Percentiles rank a stretch among this genome's conserved stretches.
phyloP scores from a whole-genome alignment of 495 filamentous ascomycete genomes.

The Penicillium flavigenum region DNA sequence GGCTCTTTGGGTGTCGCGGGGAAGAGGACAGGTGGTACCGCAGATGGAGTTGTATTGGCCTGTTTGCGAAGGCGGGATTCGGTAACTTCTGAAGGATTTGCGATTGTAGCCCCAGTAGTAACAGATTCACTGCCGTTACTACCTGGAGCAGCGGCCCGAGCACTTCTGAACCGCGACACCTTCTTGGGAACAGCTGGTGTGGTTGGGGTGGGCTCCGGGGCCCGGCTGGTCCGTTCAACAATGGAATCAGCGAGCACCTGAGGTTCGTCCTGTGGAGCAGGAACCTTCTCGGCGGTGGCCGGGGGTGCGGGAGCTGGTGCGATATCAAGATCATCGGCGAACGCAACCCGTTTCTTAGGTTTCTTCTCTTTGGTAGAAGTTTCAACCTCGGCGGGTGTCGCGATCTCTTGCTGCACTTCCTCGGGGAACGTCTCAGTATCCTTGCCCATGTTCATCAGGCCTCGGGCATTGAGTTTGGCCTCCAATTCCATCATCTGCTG shows the following conservation, averaged over 20 bases:
- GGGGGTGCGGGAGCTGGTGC: conserved; percentile 44
- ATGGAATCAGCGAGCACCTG: conserved; percentile 45
- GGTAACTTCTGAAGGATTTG: conserved; percentile 14
- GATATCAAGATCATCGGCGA: conserved; percentile 75
- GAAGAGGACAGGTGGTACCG: conserved; percentile 36
- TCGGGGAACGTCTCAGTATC: conserved; percentile 36
- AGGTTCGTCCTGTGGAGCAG: conserved; percentile 38
- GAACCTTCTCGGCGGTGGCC: conserved; percentile 27
- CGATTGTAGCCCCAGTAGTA: conserved; percentile 9
- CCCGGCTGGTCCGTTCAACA: conserved; percentile 43
- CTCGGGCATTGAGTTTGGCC: conserved; percentile 60
- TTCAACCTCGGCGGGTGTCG: conserved; percentile 24
- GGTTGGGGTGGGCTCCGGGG: conserved; percentile 15
- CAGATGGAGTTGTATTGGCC: conserved; percentile 21
- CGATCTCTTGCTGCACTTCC: conserved; percentile 33
- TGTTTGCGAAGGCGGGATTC: conserved; percentile 23
- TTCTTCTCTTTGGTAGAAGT: conserved; percentile 31
- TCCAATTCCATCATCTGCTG: conserved; percentile 83
- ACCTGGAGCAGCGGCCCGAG: conserved; percentile 21
- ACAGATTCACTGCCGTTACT: conserved; percentile 12
- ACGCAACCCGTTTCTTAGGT: conserved; percentile 71
- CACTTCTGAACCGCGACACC: conserved; percentile 45
- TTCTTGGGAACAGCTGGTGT: conserved; percentile 38
- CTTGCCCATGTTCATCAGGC: conserved; percentile 55
- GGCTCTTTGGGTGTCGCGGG: conserved; percentile 45